Evolutionary conservation across 2,329 filamentous ascomycete species (phyloP).

Genomic region (Cytospora schulzeri): DNA sequence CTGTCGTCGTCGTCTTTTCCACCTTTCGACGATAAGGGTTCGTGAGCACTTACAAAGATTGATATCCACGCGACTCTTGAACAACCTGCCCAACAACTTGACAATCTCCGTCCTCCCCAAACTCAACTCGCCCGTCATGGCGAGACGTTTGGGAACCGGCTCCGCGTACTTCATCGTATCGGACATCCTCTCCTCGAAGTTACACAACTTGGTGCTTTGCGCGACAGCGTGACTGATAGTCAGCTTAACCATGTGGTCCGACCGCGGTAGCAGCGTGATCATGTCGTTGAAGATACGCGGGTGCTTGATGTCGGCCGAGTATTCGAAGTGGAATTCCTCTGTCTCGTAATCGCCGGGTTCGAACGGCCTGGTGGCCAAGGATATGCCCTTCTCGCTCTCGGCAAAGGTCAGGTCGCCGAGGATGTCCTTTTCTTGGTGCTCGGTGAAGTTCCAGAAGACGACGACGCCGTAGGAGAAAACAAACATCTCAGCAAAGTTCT

Average conservation of each 20-base stretch:
- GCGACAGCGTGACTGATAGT: slow-evolving; percentile 97
- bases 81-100: slow-evolving; percentile 84
- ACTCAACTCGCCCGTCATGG: slow-evolving; percentile 84
- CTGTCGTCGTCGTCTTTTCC: not conserved
- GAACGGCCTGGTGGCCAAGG: slow-evolving; percentile 76
- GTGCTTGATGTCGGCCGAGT: slow-evolving; percentile 80
- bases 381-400: slow-evolving; percentile 62
- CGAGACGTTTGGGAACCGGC: slow-evolving; percentile 85
- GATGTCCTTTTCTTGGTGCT: slow-evolving; percentile 94
- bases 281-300: slow-evolving; percentile 98
- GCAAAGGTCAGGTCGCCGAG: slow-evolving; percentile 93
- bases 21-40: not conserved
- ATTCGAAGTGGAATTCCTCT: slow-evolving; percentile 98
- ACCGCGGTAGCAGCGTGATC: slow-evolving; percentile 89
- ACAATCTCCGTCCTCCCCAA: slow-evolving; percentile 93
- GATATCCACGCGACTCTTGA: slow-evolving; percentile 93
- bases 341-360: slow-evolving; percentile 93
- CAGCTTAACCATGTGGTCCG: slow-evolving; percentile 98
- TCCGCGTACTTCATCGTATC: slow-evolving; percentile 92
- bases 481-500: slow-evolving; percentile 91
- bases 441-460: slow-evolving; percentile 98
- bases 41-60: slow-evolving; percentile 76
- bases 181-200: slow-evolving; percentile 95
- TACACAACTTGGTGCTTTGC: slow-evolving; percentile 93
- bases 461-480: slow-evolving; percentile 97